Conservation (phyloP, 2,329 filamentous ascomycete genomes). For the Hypoxylon sp. region DNA sequence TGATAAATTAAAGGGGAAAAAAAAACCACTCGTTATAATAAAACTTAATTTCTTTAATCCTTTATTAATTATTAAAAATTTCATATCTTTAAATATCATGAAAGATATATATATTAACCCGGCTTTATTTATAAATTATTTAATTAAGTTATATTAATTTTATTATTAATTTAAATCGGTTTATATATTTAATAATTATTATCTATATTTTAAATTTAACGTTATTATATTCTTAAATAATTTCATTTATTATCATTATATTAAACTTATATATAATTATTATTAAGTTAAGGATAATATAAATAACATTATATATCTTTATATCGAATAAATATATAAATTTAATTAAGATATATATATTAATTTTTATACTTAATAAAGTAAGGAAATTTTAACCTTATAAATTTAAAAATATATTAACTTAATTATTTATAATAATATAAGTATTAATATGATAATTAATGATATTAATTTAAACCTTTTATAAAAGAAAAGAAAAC, state of each 20-base stretch:
- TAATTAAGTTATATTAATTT: not conserved
- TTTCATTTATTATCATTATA: not conserved
- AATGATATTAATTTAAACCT: not conserved
- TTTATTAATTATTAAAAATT: not conserved
- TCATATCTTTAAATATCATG: not conserved
- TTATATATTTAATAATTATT: not conserved
- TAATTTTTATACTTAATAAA: not conserved
- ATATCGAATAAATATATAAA: not conserved
- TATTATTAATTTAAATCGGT: not conserved
- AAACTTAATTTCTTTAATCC: not conserved
- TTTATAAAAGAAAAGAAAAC: not conserved
- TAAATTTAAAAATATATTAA: not conserved
- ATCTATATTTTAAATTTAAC: not conserved
- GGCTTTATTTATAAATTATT: not conserved
- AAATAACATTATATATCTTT: not conserved
- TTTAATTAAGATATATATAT: not conserved
- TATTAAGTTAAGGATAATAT: not conserved
- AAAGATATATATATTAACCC: not conserved
- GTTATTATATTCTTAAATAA: not conserved
- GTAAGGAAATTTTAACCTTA: not conserved
- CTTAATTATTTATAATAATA: too few relatives aligned
- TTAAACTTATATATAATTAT: not conserved
- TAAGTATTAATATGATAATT: not conserved
- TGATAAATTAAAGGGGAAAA: not conserved
- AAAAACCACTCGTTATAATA: not conserved